Evolutionary conservation across 108 stramenopile species (phyloP), one percentile per base, ranked within the genome.

Genomic region (Discostella stelligeroides): DNA sequence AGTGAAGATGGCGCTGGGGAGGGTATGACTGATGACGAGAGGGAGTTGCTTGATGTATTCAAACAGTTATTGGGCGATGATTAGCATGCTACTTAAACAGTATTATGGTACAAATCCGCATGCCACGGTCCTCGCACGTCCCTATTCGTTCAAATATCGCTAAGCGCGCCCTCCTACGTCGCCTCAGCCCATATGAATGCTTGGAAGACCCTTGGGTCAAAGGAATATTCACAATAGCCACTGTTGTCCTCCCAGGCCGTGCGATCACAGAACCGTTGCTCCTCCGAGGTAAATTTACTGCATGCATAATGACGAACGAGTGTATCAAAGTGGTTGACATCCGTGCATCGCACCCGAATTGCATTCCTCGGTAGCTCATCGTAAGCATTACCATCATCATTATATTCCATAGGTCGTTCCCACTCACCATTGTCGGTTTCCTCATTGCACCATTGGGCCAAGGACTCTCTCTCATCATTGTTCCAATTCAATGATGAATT

Each of bases 191-290:
- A 90, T 17, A 87, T 72, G 55, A 90, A 90, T 11, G 84, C 86
- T 69, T 90, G 89, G 64, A 87, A 90, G 13, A 90, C 89, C 20
- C 89, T 76, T 7, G 89, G 89, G 68, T 90, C 89, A 73, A 90
- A 90, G 2, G 68, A 69, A 59, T 55, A 56, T 17, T 63, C 62
- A 18, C 62, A 63, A 54, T 85, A 85, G 15, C 49, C 53, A 40
- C 57, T 78, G 23, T 55, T 60, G 41, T 90, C 89, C 29, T 82
- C 76, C 86, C 86, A 90, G 21, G 24, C 63, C 47, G 81, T 83
- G 37, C 69, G 34, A 53, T 84, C 81, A 45, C 85, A 79, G 60
- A 79, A 87, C 18, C 62, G 48, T 30, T 59, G 18, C 50, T 90
- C 86, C 39, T 82, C 82, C 0, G 28, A 9, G 11, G 63, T 72